Base-by-base conservation (phyloP, 164 flowering plant species). In the Litsea cubeba region DNA sequence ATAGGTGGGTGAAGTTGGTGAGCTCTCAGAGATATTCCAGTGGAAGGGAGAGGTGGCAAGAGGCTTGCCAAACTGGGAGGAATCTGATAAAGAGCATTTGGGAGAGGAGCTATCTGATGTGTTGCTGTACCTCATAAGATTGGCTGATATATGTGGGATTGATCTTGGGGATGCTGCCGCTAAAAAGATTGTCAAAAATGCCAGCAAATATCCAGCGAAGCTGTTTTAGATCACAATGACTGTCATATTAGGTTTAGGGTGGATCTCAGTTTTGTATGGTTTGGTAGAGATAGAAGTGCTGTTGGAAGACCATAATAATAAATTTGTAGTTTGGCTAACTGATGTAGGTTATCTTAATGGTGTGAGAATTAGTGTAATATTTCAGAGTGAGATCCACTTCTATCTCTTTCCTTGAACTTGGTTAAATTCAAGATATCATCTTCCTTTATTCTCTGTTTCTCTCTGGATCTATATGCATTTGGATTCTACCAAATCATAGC, bases 71-170 rank as follows among this genome's bases (percentile, higher is more conserved):
- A 81, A 83, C 74, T 88, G 91, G 91, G 80, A 81, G 28, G 88
- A 82, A 66, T 68, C 85, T 62, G 91, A 88, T 11, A 88, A 86
- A 69, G 87, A 86, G 78, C 91, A 88, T 83, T 78, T 88, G 23
- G 91, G 85, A 57, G 91, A 88, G 73, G 91, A 88, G 76, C 71
- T 88, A 5, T 86, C 91, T 65, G 91, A 88, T 82, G 91, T 88
- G 12, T 76, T 88, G 71, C 80, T 88, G 2, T 88, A 88, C 51
- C 87, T 88, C 63, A 69, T 88, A 18, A 83, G 89, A 65, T 70
- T 88, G 79, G 80, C 91, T 72, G 91, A 88, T 77, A 82, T 86
- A 0, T 88, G 91, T 79, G 89, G 87, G 60, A 78, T 88, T 74
- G 88, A 88, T 83, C 86, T 88, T 70, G 87, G 78, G 50, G 79